These are phyloP conservation scores for Brassica nigra DNA, from an alignment of 345 rosid genomes.

Conservation along the genomic window DNA sequence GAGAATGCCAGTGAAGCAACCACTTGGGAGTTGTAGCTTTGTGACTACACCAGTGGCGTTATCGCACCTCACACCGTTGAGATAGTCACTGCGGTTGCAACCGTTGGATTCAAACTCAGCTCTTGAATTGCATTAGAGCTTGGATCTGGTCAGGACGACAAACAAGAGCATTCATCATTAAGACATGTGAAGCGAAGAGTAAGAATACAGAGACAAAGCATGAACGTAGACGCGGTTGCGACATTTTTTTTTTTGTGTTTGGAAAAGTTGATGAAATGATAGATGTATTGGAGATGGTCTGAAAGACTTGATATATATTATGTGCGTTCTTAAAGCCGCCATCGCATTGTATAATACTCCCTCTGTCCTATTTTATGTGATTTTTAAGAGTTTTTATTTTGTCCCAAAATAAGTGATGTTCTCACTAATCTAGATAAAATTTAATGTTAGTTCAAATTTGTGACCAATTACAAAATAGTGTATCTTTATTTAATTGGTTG, in stretches of 20 bases:
- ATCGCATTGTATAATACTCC: background rate
- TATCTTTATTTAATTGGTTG: no score
- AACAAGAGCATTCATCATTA: background rate
- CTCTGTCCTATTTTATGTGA: no score
- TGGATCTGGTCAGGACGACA: conserved; percentile 15
- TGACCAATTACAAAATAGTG: no score
- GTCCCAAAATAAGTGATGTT: no score
- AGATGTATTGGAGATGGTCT: background rate
- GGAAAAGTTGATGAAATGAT: background rate
- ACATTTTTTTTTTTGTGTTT: background rate
- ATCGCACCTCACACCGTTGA: background rate
- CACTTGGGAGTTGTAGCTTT: background rate
- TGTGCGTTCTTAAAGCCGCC: background rate
- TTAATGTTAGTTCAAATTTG: no score
- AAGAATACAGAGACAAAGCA: background rate
- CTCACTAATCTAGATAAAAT: no score
- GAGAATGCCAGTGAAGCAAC: conserved; percentile 7
- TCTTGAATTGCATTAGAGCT: conserved; percentile 3
- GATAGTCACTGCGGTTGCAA: background rate
- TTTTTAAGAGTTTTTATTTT: no score
- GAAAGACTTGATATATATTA: background rate
- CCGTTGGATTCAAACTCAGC: background rate
- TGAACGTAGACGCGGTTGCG: background rate
- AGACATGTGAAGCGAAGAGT: background rate
- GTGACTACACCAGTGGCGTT: background rate